Percentiles rank a stretch among this genome's conserved stretches.
Conservation (phyloP, 208 protist genomes). For the Trichomonas vaginalis region DNA sequence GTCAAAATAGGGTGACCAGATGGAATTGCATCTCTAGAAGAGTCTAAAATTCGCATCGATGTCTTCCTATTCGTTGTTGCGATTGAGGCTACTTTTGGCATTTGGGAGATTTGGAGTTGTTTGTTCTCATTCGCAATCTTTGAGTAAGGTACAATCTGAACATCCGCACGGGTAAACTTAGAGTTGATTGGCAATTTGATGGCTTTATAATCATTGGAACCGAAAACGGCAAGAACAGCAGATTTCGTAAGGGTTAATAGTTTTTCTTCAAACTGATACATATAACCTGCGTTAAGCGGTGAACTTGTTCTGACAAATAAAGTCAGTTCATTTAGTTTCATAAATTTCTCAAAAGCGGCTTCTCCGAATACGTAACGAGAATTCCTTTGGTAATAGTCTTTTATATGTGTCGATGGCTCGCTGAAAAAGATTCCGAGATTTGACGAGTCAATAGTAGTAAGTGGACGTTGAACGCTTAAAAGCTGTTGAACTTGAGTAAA, state of each 20-base stretch:
- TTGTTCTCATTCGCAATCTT: neutral
- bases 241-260: neutral
- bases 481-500: constrained; percentile 63
- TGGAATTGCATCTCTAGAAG: neutral
- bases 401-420: neutral
- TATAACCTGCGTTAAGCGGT: neutral
- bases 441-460: neutral
- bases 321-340: neutral
- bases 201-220: neutral
- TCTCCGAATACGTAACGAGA: neutral
- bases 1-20: neutral
- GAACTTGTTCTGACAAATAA: neutral
- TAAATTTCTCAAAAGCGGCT: neutral
- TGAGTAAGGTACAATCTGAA: neutral
- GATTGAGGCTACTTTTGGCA: neutral
- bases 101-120: neutral
- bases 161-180: neutral
- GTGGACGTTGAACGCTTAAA: constrained; percentile 49
- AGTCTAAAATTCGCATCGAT: neutral
- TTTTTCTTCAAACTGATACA: neutral
- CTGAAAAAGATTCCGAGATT: neutral
- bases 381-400: neutral
- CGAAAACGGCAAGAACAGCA: neutral
- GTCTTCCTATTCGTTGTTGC: neutral
- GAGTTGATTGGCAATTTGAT: neutral